Base-by-base conservation (phyloP, 2,329 filamentous ascomycete species). In the Colletotrichum noveboracense region DNA sequence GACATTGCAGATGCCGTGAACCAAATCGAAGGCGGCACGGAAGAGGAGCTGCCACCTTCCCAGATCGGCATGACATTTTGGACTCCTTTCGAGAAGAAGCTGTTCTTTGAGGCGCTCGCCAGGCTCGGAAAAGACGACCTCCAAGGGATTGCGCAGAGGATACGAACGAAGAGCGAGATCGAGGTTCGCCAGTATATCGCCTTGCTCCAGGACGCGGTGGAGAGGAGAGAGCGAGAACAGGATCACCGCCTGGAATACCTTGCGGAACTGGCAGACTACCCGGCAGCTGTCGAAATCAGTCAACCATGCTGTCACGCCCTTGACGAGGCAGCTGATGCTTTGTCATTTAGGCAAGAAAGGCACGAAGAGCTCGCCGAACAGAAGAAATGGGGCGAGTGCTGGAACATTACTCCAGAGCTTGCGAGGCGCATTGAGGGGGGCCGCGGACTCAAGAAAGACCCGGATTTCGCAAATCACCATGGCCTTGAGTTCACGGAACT, bases 171-270 rank as follows among this genome's bases (percentile, higher is more conserved):
- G 84, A 93, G 92, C 74, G 89, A 92, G 77, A 81, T 93, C 10
- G 95, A 98, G 84, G 91, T 97, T 38, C 89, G 89, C 32, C 91
- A 94, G 66, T 96, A 96, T 81, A 82, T 97, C 6, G 80, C 87
- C 8, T 82, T 94, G 1, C 87, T 98, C 7, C 87, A 92, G 12
- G 85, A 88, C 24, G 88, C 87, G 2, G 78, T 86, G 7, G 83
- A 87, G 43, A 81, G 84, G 26, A 85, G 88, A 52, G 86, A 86
- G 55, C 79, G 80, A 21, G 79, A 82, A 64, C 77, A 79, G 12
- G 82, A 82, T 56, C 38, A 32, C 16, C 64, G 65, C 26, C 34
- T 69, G 48, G 80, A 84, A 7, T 86, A 62, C 32, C 32, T 80
- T 78, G 77, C 91, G 34, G 83, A 86, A 30, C 81, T 88, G 69